Conservation (phyloP, 2,329 filamentous ascomycete genomes). For the Fusarium sp. region DNA sequence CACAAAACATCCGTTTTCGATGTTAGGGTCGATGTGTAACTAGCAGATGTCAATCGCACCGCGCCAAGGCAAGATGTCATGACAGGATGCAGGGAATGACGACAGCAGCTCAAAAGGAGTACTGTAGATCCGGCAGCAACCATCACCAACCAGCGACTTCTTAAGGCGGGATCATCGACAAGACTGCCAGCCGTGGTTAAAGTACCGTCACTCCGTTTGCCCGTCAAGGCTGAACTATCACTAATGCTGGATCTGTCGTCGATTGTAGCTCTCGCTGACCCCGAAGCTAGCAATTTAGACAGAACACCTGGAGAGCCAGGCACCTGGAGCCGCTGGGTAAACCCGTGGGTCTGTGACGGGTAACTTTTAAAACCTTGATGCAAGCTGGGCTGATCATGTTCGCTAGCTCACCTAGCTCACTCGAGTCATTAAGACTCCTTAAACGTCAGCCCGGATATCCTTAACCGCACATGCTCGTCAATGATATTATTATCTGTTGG, state of each 20-base stretch:
- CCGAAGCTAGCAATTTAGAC: constrained; percentile 27
- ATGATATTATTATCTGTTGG: constrained; percentile 17
- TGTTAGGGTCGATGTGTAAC: constrained; percentile 8
- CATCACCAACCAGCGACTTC: neutral
- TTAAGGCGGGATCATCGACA: constrained; percentile 25
- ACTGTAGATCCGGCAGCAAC: neutral
- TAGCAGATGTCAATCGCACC: constrained; percentile 8
- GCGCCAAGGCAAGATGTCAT: constrained; percentile 1
- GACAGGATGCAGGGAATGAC: constrained; percentile 20
- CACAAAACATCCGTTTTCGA: constrained; percentile 1
- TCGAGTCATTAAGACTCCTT: constrained; percentile 25
- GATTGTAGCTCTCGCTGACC: constrained; percentile 23
- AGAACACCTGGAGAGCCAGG: constrained; percentile 6
- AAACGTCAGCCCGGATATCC: neutral
- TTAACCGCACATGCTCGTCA: constrained; percentile 21
- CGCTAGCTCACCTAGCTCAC: neutral
- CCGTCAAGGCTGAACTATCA: constrained; percentile 37
- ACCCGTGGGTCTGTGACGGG: constrained; percentile 8
- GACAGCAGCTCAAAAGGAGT: constrained; percentile 21
- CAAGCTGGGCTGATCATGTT: neutral
- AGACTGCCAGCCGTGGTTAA: constrained; percentile 23
- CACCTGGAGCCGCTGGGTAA: constrained; percentile 15
- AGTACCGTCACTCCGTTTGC: constrained; percentile 30
- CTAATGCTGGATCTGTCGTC: constrained; percentile 20
- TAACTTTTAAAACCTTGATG: constrained; percentile 15